Evolutionary conservation across 1,139 yeast species (phyloP).

Genomic region (Geotrichum reessii): DNA sequence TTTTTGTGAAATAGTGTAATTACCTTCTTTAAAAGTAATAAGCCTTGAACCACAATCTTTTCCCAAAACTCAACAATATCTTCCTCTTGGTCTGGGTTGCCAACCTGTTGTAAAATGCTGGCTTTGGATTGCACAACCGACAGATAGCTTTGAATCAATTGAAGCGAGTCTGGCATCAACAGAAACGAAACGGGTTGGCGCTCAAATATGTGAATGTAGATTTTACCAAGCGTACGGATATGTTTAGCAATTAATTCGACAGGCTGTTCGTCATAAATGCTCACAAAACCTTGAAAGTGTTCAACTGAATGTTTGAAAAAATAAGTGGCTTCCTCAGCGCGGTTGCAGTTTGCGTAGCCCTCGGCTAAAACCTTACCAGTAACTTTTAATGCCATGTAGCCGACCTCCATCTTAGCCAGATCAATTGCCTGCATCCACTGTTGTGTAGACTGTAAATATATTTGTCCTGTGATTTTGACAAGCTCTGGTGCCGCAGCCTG

Average conservation of each 20-base stretch:
- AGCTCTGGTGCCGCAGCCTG: conserved; percentile 63
- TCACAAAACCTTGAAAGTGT: conserved; percentile 55
- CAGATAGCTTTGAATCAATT: conserved; percentile 54
- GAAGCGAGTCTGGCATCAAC: conserved; percentile 57
- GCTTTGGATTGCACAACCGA: conserved; percentile 61
- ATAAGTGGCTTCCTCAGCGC: conserved; percentile 52
- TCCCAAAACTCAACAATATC: conserved; percentile 65
- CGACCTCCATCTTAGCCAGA: conserved; percentile 53
- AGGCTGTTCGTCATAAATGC: conserved; percentile 46
- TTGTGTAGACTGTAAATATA: conserved; percentile 55
- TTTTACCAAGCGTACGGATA: conserved; percentile 68
- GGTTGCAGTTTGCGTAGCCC: conserved; percentile 66
- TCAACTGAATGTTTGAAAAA: conserved; percentile 53
- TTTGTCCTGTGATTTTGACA: conserved; percentile 51
- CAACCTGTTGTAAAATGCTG: conserved; percentile 46
- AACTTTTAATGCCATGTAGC: conserved; percentile 71
- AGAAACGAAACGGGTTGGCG: conserved; percentile 68
- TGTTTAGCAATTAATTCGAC: conserved; percentile 62
- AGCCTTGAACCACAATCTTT: conserved; percentile 62
- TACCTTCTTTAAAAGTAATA: conserved; percentile 58
- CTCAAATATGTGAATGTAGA: conserved; percentile 53
- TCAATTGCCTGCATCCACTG: conserved; percentile 47
- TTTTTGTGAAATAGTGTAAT: conserved; percentile 58
- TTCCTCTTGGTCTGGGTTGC: conserved; percentile 29
- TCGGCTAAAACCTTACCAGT: conserved; percentile 69